Percentiles rank a stretch among this genome's conserved stretches.
These are phyloP conservation scores for Myriosclerotinia duriaeana DNA, from an alignment of 2,329 filamentous ascomycete species.

Conservation along the genomic window DNA sequence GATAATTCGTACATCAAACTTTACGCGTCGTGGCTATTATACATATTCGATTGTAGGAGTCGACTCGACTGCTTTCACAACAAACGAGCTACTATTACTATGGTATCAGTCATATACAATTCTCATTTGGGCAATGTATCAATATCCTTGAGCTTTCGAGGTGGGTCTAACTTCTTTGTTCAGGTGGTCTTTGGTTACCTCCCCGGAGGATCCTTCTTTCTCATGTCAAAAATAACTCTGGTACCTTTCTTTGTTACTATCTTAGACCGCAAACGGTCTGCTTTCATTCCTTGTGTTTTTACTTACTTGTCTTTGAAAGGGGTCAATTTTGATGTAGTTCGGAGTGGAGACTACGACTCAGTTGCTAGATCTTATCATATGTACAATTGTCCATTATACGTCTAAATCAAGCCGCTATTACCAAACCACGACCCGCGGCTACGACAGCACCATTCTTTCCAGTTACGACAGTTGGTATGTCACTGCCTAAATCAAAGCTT, in stretches of 20 bases:
- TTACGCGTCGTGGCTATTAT: neutral
- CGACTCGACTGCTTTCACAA: neutral
- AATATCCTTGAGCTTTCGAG: neutral
- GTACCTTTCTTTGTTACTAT: conserved; percentile 7
- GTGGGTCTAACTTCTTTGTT: neutral
- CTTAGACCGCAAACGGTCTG: conserved; percentile 13
- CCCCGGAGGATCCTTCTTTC: neutral
- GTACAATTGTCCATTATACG: neutral
- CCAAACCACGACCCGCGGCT: neutral
- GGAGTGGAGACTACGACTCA: neutral
- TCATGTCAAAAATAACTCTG: neutral
- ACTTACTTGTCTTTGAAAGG: neutral
- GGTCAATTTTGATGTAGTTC: neutral
- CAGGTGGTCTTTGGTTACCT: neutral
- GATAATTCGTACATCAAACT: too few relatives aligned
- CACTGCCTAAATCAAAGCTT: neutral
- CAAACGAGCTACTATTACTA: neutral
- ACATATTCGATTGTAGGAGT: neutral
- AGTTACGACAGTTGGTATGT: neutral
- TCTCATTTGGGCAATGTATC: neutral
- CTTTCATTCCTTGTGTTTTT: conserved; percentile 7
- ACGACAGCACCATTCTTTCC: neutral
- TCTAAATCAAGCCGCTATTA: neutral
- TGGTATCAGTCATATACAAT: neutral
- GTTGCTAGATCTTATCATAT: neutral